Base-by-base conservation (phyloP, 306 rosid genomes). In the Clitoria ternatea region DNA sequence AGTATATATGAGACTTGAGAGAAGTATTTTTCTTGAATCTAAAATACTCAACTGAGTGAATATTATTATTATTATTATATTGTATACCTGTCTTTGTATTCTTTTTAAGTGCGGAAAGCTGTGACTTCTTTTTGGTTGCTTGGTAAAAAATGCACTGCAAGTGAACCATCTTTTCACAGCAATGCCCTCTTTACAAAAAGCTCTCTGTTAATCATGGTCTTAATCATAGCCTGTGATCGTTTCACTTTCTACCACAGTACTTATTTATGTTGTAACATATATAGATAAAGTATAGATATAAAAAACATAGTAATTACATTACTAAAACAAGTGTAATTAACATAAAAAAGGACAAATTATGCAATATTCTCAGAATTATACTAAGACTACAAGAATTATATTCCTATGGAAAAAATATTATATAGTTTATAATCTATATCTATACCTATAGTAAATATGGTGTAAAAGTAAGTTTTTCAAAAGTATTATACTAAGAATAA, bases 101-200 rank as follows among this genome's bases (percentile, higher is more conserved):
- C 59, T 67, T 80, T 80, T 81, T 53, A 70, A 76, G 80, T 77
- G 87, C 73, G 83, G 84, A 83, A 84, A 83, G 85, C 75, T 85
- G 79, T 82, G 90, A 79, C 84, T 60, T 64, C 77, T 80, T 84
- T 90, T 88, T 79, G 71, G 80, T 81, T 83, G 88, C 73, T 78
- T 62, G 76, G 27, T 78, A 45, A 36, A 74, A 74, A 73, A 27
- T 79, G 77, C 63, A 59, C 39, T 32, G 63, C 20, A 73, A 79
- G 23, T 70, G 73, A 44, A 78, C 83, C 86, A 82, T 80, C 83
- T 77, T 76, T 87, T 64, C 2, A 61, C 80, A 73, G 64, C 64
- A 79, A 54, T 76, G 52, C 63, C 72, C 24, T 79, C 79, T 72
- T 77, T 80, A 76, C 73, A 82, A 54, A 54, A 61, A 82, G 45